A percentile compares a stretch with the other conserved stretches of the same genome.
Evolutionary conservation across 2,329 filamentous ascomycete species (phyloP).

Genomic region (Lachnellula suecica): DNA sequence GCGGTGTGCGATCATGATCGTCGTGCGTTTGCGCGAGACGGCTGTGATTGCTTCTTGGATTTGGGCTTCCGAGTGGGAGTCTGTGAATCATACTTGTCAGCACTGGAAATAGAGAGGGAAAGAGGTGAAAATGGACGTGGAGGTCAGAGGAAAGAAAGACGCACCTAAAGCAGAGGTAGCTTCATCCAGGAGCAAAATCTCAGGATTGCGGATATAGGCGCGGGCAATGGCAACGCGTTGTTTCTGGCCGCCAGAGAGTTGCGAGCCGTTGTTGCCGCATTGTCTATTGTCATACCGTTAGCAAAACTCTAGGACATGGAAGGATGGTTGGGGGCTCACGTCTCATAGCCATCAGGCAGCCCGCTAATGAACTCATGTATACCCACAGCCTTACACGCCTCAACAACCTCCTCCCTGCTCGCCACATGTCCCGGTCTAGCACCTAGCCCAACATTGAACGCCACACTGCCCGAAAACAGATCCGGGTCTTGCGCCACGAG

Average conservation of each 20-base stretch:
- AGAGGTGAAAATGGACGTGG: neutral
- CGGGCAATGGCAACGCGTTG: constrained; percentile 78
- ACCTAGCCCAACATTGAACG: constrained; percentile 57
- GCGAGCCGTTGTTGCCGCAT: constrained; percentile 70
- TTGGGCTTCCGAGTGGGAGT: constrained; percentile 54
- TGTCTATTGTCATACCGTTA: constrained; percentile 34
- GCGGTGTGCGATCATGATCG: constrained; percentile 58
- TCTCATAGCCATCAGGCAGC: constrained; percentile 66
- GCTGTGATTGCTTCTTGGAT: constrained; percentile 66
- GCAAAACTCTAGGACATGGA: neutral
- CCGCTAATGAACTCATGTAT: constrained; percentile 67
- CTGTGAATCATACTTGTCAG: constrained; percentile 3
- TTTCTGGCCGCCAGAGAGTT: constrained; percentile 76
- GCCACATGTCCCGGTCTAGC: constrained; percentile 53
- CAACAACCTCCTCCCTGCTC: constrained; percentile 60
- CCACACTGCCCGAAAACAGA: constrained; percentile 55
- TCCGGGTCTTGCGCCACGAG: constrained; percentile 57
- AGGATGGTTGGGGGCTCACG: constrained; percentile 64
- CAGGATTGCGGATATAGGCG: constrained; percentile 69
- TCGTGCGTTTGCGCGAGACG: constrained; percentile 50
- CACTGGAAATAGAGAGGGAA: neutral
- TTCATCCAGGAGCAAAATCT: constrained; percentile 77
- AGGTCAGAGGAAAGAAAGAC: no score
- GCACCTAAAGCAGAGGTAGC: constrained; percentile 76
- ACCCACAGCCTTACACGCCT: constrained; percentile 65